phyloP scores from a whole-genome alignment of 345 rosid species.

The Luvunga scandens region DNA sequence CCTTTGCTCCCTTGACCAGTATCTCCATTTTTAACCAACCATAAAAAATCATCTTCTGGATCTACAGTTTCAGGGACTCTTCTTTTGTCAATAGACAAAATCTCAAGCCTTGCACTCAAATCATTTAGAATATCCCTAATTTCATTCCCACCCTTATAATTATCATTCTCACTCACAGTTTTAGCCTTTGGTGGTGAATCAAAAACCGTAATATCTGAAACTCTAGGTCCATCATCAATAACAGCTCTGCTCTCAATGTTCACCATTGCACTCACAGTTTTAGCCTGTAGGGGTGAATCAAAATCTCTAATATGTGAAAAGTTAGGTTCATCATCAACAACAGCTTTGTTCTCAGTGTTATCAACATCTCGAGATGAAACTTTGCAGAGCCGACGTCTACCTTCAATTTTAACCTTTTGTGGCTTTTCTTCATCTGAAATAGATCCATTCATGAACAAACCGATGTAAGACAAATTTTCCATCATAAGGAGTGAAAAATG shows the following conservation, averaged over 20 bases:
- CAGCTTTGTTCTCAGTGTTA: constrained; percentile 9
- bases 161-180: constrained; percentile 18
- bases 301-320: constrained; percentile 58
- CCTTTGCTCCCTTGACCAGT: constrained; percentile 8
- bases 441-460: constrained; percentile 9
- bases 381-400: constrained; percentile 59
- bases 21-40: constrained; percentile 6
- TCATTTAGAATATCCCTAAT: constrained; percentile 78
- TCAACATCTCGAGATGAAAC: constrained; percentile 40
- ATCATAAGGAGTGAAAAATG: neutral
- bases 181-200: constrained; percentile 54
- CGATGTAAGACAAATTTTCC: constrained; percentile 1
- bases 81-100: constrained; percentile 70
- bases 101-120: constrained; percentile 70
- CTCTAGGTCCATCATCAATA: constrained; percentile 33
- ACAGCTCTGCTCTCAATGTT: neutral
- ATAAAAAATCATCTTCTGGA: constrained; percentile 18
- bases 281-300: constrained; percentile 54
- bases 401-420: constrained; percentile 46
- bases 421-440: constrained; percentile 36
- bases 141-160: constrained; percentile 35
- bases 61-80: constrained; percentile 29
- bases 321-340: constrained; percentile 31
- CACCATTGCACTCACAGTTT: constrained; percentile 17
- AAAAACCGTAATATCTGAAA: constrained; percentile 56